Base-by-base conservation (phyloP, 2,329 filamentous ascomycete genomes). In the Penicillium sp. region DNA sequence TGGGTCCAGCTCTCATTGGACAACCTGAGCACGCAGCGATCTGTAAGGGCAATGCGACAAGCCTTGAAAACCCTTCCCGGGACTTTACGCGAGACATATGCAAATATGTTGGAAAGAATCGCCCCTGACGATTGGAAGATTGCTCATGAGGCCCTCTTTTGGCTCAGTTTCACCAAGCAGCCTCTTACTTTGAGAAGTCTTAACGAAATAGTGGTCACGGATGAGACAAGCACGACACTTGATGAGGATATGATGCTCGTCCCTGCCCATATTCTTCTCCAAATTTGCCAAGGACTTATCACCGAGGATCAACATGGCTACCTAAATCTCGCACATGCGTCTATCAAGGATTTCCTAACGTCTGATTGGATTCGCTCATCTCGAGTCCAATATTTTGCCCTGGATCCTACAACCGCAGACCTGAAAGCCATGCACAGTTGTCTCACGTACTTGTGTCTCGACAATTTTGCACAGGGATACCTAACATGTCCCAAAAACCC, bases 1-100 rank as follows among this genome's bases (percentile, higher is more conserved):
- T 66, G 64, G 64, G 57, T 62, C 7, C 62, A 66, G 31, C 61
- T 66, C n/a, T 66, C 62, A 4, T 36, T 66, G 21, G 62, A 66
- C 10, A 65, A 62, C 19, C 42, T 66, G 8, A 57, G 53, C 19
- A 15, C 53, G 6, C 61, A 66, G 36, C 45, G 64, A 53, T 65
- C 64, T 15, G 57, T 60, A 13, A 57, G 51, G 36, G 47, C 61
- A n/a, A 65, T 66, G 61, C 58, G 57, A 13, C 38, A 55, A 27
- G 61, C 62, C 6, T 50, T 66, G 8, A 29, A 47, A 1, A 62
- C 55, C 17, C 53, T 63, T 3, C 64, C 64, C 6, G 57, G 55
- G 8, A 61, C 64, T 1, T 44, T 65, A 1, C 53, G 62, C 3
- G 64, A 66, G 27, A 63, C 58, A 17, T 66, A 65, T 21, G 62